phyloP scores from a whole-genome alignment of 257 asterid species.

The Oldenlandia corymbosa region DNA sequence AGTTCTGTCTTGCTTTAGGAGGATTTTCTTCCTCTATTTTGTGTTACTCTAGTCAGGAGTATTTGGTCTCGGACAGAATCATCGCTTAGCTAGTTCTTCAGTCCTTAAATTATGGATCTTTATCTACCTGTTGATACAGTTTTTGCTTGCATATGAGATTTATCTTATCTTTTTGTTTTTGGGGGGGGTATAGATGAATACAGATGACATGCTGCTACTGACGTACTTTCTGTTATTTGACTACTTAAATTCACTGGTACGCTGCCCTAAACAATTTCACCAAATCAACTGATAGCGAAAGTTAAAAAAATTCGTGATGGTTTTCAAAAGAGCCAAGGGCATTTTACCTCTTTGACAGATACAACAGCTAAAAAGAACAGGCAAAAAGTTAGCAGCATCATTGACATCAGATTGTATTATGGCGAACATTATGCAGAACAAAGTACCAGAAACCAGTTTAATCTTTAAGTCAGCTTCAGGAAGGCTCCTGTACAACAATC shows the following conservation, averaged over 20 bases:
- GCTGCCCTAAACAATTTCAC: background rate
- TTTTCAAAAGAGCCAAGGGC: background rate
- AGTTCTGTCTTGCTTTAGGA: conserved; percentile 6
- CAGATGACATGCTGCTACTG: background rate
- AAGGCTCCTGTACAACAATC: background rate
- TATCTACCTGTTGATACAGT: background rate
- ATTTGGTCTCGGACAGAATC: background rate
- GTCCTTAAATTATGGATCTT: background rate
- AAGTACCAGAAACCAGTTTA: background rate
- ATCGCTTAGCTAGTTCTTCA: background rate
- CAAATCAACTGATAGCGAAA: background rate
- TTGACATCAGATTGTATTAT: background rate
- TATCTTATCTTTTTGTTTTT: background rate
- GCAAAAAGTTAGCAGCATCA: background rate
- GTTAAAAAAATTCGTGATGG: background rate
- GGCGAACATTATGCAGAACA: background rate
- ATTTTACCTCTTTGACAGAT: background rate
- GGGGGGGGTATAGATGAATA: background rate
- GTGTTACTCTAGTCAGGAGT: background rate
- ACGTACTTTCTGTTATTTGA: background rate
- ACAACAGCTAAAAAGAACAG: background rate
- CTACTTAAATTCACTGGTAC: background rate
- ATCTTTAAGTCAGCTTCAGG: conserved; percentile 5
- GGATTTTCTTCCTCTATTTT: conserved; percentile 4
- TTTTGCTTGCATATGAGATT: background rate